Conservation (phyloP, 768 basidiomycete genomes). For the Paxillus rubicundulus region DNA sequence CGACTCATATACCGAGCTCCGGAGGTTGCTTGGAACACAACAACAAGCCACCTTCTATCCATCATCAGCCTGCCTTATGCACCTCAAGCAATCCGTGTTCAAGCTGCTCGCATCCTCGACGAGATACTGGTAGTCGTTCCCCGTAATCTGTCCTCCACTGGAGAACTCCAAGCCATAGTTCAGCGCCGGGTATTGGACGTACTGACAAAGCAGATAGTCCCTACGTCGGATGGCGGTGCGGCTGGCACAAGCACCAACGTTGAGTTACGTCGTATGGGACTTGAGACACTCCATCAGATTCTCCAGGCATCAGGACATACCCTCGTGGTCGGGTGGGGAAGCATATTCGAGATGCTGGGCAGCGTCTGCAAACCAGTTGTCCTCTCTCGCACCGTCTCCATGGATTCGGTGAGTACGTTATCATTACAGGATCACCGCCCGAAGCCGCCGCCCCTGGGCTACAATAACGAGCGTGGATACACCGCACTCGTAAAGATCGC, state of each 20-base stretch:
- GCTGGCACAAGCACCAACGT: slow-evolving; percentile 50
- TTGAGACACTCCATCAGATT: slow-evolving; percentile 88
- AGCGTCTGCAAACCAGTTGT: slow-evolving; percentile 73
- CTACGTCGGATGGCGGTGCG: slow-evolving; percentile 35
- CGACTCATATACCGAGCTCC: slow-evolving; percentile 83
- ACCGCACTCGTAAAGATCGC: slow-evolving; percentile 83
- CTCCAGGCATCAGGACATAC: slow-evolving; percentile 91
- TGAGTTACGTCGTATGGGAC: slow-evolving; percentile 83
- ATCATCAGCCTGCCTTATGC: slow-evolving; percentile 69
- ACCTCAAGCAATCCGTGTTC: slow-evolving; percentile 76
- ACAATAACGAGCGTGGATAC: slow-evolving; percentile 66
- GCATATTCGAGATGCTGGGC: slow-evolving; percentile 87
- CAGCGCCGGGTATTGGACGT: slow-evolving; percentile 86
- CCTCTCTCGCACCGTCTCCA: slow-evolving; percentile 34
- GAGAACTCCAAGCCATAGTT: slow-evolving; percentile 63
- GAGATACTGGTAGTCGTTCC: slow-evolving; percentile 80
- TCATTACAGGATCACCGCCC: slow-evolving; percentile 40
- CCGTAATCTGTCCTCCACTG: slow-evolving; percentile 58
- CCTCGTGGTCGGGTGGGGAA: slow-evolving; percentile 89
- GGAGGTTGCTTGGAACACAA: slow-evolving; percentile 80
- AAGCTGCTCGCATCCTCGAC: slow-evolving; percentile 85
- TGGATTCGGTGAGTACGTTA: slow-evolving; percentile 43
- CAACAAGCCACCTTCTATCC: slow-evolving; percentile 76
- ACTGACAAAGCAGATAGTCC: slow-evolving; percentile 74
- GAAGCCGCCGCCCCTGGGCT: slow-evolving; percentile 50